Base-by-base conservation (phyloP, 257 asterid species). In the Jacaranda copaia region DNA sequence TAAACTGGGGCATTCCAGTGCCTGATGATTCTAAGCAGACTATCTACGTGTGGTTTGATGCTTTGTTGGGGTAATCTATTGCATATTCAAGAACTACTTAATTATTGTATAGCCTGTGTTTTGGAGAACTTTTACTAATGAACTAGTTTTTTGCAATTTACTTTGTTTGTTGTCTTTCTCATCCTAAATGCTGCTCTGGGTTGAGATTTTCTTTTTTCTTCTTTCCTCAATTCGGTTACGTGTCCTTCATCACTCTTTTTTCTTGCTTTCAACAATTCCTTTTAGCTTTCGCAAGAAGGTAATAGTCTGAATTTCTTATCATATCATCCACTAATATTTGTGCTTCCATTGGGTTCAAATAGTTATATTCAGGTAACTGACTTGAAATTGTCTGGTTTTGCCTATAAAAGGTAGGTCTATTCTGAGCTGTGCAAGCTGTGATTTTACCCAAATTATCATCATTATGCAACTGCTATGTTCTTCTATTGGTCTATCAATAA, bases 21-120 rank as follows among this genome's bases (percentile, higher is more conserved):
- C 99, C 98, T 55, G 85, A 88, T 80, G 99, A 95, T 76, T 11
- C 85, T 53, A 84, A 91, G 65, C 99, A 93, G 80, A 95, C 98
- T 77, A 93, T 95, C 77, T 95, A 95, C 82, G 99, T 95, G 39
- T 95, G 99, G 99, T 95, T 95, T 89, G 99, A 95, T 85, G 99
- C 99, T 79, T 84, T 95, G 71, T 72, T 93, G 90, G 99, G 99
- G 99, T 95, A 91, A 93, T 85, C 61, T 70, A 51, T 71, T 68
- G 70, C 65, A 42, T 76, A 72, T 79, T 61, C 67, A 45, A 12
- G 58, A 51, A 45, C 66, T 56, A 68, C 72, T 48, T 61, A 73
- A 40, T 68, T 60, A 60, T 51, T 48, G n/a, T 71, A 18, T 40
- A 43, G 68, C 7, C 77, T 79, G 32, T 70, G 18, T 15, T 68